Conservation (phyloP, 75 land plant species). For the Cupressus sempervirens region DNA sequence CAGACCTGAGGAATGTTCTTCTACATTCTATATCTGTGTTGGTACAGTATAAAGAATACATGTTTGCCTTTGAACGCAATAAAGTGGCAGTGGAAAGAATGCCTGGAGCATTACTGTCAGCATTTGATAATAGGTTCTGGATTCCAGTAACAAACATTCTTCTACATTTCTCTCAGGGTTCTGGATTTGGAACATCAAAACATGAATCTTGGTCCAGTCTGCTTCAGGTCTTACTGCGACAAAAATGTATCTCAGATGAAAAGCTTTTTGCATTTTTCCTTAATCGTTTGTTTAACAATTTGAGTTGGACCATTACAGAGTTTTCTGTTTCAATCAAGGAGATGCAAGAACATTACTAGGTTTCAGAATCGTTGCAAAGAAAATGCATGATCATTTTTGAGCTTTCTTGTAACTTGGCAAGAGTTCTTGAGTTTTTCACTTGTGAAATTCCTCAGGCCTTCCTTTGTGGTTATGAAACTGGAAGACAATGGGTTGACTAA, state of each 20-base stretch:
- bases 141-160: conserved; percentile 92
- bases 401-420: conserved; percentile 87
- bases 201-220: conserved; percentile 72
- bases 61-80: conserved; percentile 75
- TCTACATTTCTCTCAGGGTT: conserved; percentile 79
- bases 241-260: no score
- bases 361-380: conserved; percentile 74
- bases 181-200: conserved; percentile 87
- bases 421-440: conserved; percentile 86
- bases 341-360: conserved; percentile 76
- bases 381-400: no score
- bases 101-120: conserved; percentile 72
- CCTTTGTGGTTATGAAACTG: conserved; percentile 72
- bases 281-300: conserved; percentile 86
- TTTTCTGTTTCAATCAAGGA: conserved; percentile 90
- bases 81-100: conserved; percentile 58
- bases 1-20: conserved; percentile 83
- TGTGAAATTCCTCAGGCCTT: conserved; percentile 89
- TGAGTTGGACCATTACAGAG: conserved; percentile 98
- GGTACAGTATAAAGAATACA: conserved; percentile 85
- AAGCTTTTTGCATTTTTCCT: no score
- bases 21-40: conserved; percentile 91
- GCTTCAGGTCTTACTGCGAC: no score
- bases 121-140: conserved; percentile 97
- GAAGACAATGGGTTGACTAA: no score